phyloP scores from a whole-genome alignment of 371 early-diverging fungal genomes.

The Apophysomyces sp. region DNA sequence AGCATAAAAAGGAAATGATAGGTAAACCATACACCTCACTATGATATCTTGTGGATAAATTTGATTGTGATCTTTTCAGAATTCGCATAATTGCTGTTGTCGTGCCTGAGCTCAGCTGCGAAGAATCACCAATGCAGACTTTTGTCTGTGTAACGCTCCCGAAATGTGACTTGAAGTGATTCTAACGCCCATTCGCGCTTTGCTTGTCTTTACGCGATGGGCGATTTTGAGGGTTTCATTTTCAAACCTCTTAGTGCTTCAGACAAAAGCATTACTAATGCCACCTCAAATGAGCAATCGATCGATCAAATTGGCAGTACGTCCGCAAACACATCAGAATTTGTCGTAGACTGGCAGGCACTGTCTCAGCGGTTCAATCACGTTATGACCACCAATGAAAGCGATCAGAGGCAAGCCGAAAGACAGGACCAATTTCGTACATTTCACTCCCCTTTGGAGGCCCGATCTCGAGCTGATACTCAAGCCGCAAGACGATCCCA shows the following conservation, averaged over 20 bases:
- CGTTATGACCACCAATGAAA: not conserved
- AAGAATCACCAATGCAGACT: too few relatives aligned
- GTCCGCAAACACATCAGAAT: not conserved
- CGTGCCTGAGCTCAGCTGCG: too few relatives aligned
- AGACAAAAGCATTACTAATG: not conserved
- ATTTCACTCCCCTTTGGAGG: not conserved
- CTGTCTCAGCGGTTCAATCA: not conserved
- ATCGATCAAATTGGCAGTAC: not conserved
- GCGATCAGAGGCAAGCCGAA: not conserved
- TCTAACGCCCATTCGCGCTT: not conserved
- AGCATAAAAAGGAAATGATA: too few relatives aligned
- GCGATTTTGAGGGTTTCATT: not conserved
- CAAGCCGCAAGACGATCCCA: slow-evolving; percentile 25
- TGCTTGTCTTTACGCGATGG: not conserved
- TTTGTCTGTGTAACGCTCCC: not conserved
- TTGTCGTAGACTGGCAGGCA: not conserved
- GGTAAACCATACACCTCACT: too few relatives aligned
- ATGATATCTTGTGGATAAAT: too few relatives aligned
- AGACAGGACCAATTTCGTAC: not conserved
- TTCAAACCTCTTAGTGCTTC: not conserved
- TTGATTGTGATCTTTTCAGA: too few relatives aligned
- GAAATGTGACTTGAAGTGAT: not conserved
- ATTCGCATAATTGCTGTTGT: too few relatives aligned
- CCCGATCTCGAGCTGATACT: slow-evolving; percentile 14
- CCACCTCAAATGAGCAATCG: not conserved